A percentile compares a stretch with the other conserved stretches of the same genome.
Evolutionary conservation across 441 rosid genomes (phyloP).

Genomic region (Populus hybrid): DNA sequence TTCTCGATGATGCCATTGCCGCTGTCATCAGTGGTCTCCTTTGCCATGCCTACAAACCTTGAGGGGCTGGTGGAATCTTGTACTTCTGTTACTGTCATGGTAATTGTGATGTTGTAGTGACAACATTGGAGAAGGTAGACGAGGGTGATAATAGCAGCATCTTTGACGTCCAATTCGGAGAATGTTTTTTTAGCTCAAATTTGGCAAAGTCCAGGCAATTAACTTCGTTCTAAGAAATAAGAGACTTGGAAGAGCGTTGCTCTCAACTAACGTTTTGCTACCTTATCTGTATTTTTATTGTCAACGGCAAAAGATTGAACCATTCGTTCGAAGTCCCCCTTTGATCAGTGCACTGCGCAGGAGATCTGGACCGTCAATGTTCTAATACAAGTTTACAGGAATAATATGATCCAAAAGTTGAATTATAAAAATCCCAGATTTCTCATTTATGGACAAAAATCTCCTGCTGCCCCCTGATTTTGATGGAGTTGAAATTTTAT

Average conservation of each 20-base stretch:
- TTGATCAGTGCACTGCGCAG: too few species aligned
- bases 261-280: background rate
- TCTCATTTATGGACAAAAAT: too few species aligned
- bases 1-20: conserved; percentile 34
- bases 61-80: conserved; percentile 3
- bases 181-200: too few species aligned
- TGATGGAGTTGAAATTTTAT: too few species aligned
- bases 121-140: conserved; percentile 20
- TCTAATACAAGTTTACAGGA: background rate
- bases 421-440: background rate
- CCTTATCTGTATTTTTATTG: background rate
- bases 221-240: background rate
- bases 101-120: conserved; percentile 13
- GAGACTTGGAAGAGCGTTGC: background rate
- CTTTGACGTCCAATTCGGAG: conserved; percentile 2
- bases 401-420: background rate
- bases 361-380: conserved; percentile 2
- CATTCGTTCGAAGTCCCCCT: background rate
- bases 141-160: conserved; percentile 55
- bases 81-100: conserved; percentile 1
- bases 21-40: conserved; percentile 41
- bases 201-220: too few species aligned
- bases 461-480: too few species aligned
- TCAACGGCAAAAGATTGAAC: background rate
- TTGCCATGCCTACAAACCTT: conserved; percentile 48